These are phyloP conservation scores for Viola odorata DNA, from an alignment of 345 rosid species.

Conservation along the genomic window DNA sequence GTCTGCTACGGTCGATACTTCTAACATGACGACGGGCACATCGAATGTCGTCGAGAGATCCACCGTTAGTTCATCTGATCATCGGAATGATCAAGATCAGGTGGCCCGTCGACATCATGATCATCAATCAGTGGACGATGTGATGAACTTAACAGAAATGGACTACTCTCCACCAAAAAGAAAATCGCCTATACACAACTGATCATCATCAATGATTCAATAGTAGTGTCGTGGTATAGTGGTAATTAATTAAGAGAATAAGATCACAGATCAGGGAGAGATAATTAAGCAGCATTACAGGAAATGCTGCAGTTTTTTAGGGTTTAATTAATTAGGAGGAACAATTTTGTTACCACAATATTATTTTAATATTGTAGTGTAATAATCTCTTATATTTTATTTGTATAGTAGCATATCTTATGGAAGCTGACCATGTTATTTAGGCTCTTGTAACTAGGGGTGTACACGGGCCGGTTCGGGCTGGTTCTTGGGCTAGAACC, in stretches of 20 bases:
- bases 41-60: no score
- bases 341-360: constrained; percentile 4
- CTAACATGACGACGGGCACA: no score
- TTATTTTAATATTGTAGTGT: not conserved
- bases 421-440: constrained; percentile 4
- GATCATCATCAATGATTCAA: no score
- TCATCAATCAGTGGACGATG: constrained; percentile 7
- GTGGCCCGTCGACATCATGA: constrained; percentile 15
- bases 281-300: constrained; percentile 34
- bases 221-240: no score
- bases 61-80: no score
- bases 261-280: not conserved
- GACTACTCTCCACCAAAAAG: constrained; percentile 55
- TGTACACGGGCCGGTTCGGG: no score
- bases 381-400: no score
- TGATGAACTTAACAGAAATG: constrained; percentile 35
- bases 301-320: constrained; percentile 42
- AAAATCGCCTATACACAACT: constrained; percentile 55
- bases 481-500: no score
- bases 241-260: not conserved
- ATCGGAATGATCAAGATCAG: not conserved
- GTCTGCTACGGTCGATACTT: no score
- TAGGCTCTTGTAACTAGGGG: no score
- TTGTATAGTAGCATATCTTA: not conserved
- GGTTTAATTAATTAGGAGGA: constrained; percentile 6